phyloP scores from a whole-genome alignment of 495 filamentous ascomycete genomes.

The Neurospora cerealis region DNA sequence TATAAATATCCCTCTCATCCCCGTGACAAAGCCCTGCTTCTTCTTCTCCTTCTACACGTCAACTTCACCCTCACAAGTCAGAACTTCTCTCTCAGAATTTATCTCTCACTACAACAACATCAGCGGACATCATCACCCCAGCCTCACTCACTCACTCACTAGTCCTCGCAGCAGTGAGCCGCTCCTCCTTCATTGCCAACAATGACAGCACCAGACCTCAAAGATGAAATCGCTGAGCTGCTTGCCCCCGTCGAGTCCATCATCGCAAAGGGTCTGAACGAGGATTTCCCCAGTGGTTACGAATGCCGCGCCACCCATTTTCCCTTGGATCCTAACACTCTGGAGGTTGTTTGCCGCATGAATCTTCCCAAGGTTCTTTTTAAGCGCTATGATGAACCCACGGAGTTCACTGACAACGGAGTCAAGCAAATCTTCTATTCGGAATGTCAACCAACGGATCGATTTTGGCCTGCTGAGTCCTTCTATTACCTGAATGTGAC shows the following conservation, averaged over 20 bases:
- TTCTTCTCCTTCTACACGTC: background rate
- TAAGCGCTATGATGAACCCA: rapidly evolving
- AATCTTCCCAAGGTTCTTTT: background rate
- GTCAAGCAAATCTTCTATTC: background rate
- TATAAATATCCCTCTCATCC: background rate
- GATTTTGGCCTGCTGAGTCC: background rate
- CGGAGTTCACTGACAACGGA: background rate
- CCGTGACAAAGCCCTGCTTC: background rate
- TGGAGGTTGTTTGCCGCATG: background rate
- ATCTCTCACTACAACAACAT: background rate
- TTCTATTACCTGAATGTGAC: background rate
- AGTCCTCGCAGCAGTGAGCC: background rate
- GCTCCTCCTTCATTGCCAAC: background rate
- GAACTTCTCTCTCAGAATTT: background rate
- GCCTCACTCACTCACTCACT: background rate
- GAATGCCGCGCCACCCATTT: background rate
- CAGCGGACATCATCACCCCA: background rate
- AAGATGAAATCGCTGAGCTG: background rate
- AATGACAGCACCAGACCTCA: background rate
- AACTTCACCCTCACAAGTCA: background rate
- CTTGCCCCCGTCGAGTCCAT: background rate
- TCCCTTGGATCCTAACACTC: background rate
- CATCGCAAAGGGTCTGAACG: background rate
- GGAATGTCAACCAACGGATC: background rate
- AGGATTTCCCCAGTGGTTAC: background rate